These are phyloP conservation scores for Zoysia japonica DNA, from an alignment of 176 grass and related monocot genomes.

Conservation along the genomic window DNA sequence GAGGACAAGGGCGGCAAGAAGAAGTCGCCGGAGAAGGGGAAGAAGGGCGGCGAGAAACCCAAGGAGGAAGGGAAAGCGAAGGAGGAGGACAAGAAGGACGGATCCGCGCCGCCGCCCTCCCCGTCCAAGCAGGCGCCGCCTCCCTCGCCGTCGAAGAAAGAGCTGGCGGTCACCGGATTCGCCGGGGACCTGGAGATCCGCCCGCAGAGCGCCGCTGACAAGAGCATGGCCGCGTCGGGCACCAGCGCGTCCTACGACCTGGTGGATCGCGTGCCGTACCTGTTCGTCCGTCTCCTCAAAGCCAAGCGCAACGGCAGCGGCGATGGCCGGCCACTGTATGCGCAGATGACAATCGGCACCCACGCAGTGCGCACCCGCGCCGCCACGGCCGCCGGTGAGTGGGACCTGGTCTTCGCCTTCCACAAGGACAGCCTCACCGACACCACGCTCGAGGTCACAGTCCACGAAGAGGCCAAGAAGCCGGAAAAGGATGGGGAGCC, in stretches of 20 bases:
- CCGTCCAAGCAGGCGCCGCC: conserved; percentile 42
- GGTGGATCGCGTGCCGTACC: conserved; percentile 79
- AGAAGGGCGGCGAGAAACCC: conserved; percentile 60
- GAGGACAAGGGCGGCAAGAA: conserved; percentile 49
- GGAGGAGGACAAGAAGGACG: conserved; percentile 45
- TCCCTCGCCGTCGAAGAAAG: conserved; percentile 63
- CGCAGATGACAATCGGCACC: conserved; percentile 72
- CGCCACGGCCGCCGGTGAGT: conserved; percentile 46
- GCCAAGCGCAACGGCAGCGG: conserved; percentile 57
- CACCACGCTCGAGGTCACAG: conserved; percentile 73
- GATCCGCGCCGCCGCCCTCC: conserved; percentile 11
- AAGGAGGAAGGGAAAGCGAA: conserved; percentile 52
- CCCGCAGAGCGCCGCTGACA: conserved; percentile 43
- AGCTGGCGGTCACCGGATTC: conserved; percentile 39
- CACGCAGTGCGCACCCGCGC: conserved; percentile 72
- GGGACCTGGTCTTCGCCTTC: conserved; percentile 97
- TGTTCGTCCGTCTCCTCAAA: conserved; percentile 95
- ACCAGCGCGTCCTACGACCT: conserved; percentile 67
- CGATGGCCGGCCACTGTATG: conserved; percentile 44
- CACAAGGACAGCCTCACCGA: conserved; percentile 85
- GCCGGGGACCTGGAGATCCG: conserved; percentile 79
- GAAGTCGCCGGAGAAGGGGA: conserved; percentile 58
- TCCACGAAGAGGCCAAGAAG: conserved; percentile 64
- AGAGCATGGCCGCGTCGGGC: conserved; percentile 46
- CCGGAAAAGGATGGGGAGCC: conserved; percentile 43